A percentile compares a stretch with the other conserved stretches of the same genome.
These are phyloP conservation scores for Suillus americanus DNA, from an alignment of 768 basidiomycete species.

Conservation along the genomic window DNA sequence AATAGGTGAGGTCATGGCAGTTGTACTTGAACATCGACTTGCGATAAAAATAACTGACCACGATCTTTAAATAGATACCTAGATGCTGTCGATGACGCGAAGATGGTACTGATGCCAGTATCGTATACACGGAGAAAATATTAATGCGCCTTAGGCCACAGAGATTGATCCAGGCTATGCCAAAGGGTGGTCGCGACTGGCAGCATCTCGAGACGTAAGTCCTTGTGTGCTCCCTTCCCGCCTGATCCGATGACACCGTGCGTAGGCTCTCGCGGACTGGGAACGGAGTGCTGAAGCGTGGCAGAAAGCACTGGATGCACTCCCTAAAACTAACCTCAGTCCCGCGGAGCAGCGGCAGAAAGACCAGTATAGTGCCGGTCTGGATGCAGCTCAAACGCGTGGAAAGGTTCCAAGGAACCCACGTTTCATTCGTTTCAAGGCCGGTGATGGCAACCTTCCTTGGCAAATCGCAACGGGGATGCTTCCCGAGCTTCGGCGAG, in stretches of 20 bases:
- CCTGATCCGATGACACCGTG: background rate
- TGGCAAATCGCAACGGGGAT: slow-evolving; percentile 7
- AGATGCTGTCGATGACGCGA: slow-evolving; percentile 4
- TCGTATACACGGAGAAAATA: no score
- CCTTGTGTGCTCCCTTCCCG: background rate
- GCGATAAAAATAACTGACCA: background rate
- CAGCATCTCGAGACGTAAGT: slow-evolving; percentile 30
- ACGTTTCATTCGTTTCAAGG: background rate
- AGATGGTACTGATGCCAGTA: background rate
- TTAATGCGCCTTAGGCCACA: slow-evolving; percentile 29
- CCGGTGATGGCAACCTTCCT: background rate
- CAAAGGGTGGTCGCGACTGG: slow-evolving; percentile 44
- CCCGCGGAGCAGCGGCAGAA: slow-evolving; percentile 34
- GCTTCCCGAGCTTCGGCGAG: slow-evolving; percentile 3
- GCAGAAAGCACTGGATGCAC: slow-evolving; percentile 32
- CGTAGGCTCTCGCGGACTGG: slow-evolving; percentile 13
- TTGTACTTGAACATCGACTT: background rate
- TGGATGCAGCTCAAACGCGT: slow-evolving; percentile 25
- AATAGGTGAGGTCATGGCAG: slow-evolving; percentile 30
- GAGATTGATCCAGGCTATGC: slow-evolving; percentile 39
- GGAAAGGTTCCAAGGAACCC: background rate
- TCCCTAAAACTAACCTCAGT: slow-evolving; percentile 29
- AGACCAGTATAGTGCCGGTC: slow-evolving; percentile 32
- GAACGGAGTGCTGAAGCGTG: slow-evolving; percentile 13
- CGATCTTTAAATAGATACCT: slow-evolving; percentile 3